Percentiles rank a stretch among this genome's conserved stretches.
These are phyloP conservation scores for Dioscorea cayenensis DNA, from an alignment of 116 monocot genomes.

Conservation along the genomic window DNA sequence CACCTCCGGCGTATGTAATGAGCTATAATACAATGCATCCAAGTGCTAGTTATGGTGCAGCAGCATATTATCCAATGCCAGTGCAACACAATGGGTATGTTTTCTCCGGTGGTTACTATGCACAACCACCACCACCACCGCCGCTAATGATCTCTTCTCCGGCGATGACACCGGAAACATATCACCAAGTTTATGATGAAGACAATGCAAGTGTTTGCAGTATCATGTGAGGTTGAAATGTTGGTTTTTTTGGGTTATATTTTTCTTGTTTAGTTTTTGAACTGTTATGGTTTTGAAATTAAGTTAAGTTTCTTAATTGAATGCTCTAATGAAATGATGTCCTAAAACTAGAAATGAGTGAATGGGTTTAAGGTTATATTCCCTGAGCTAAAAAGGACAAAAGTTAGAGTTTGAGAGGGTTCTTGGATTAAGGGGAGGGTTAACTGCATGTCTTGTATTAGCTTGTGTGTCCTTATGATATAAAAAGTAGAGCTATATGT, in stretches of 20 bases:
- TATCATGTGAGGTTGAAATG: constrained; percentile 31
- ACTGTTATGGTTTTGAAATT: too few species aligned
- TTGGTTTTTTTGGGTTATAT: too few species aligned
- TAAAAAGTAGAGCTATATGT: constrained; percentile 6
- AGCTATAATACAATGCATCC: constrained; percentile 44
- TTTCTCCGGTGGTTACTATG: constrained; percentile 14
- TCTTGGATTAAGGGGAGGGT: neutral
- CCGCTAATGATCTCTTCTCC: constrained; percentile 10
- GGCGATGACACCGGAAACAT: neutral
- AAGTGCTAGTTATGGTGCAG: constrained; percentile 17
- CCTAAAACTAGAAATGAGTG: too few species aligned
- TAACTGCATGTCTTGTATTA: constrained; percentile 1
- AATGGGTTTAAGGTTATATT: neutral
- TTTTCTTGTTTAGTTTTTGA: too few species aligned
- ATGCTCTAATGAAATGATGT: too few species aligned
- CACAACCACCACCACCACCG: too few species aligned
- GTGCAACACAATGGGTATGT: constrained; percentile 15
- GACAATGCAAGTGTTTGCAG: constrained; percentile 58
- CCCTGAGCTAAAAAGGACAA: neutral
- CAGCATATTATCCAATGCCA: constrained; percentile 19
- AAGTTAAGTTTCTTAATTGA: too few species aligned
- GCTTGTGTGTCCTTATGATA: neutral
- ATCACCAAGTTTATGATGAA: constrained; percentile 29
- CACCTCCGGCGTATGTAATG: constrained; percentile 36
- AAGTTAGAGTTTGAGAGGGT: neutral